Base-by-base conservation (phyloP, 768 basidiomycete genomes). In the Guyanaporus albipodus region DNA sequence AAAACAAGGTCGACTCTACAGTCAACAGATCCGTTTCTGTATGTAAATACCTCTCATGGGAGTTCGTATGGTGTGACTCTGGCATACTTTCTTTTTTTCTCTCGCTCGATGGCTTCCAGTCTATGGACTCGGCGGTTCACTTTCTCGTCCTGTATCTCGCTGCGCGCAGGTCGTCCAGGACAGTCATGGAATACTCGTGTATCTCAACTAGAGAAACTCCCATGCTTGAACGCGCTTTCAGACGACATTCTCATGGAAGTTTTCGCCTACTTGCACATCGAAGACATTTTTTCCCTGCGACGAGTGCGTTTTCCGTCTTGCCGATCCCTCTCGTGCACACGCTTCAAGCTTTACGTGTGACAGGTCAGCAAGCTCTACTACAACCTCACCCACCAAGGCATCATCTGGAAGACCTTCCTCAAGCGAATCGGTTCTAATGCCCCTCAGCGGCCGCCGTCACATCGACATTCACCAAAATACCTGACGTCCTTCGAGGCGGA, bases 381-480 rank as follows among this genome's bases (percentile, higher is more conserved):
- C 55, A 62, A 79, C 24, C 70, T 87, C 48, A 84, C 83, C 0
- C 81, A 85, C 46, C 78, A 85, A 52, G 76, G 83, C 15, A 65
- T 78, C 37, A 79, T 86, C 32, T 87, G 85, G 85, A 83, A 81
- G 60, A 76, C 76, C 15, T 78, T 83, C 49, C 66, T 87, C 48
- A 61, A 67, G 32, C 61, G 66, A n/a, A 69, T 83, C 51, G 70
- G 70, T 21, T 68, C 81, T n/a, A 80, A 78, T 8, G 64, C 82
- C 15, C 77, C 83, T 6, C 80, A 80, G 4, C 64, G 83, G 5
- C 80, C 82, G 2, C 83, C 83, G 0, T 80, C 79, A 0, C 69
- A 72, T 50, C 71, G 73, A 26, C 77, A 79, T 55, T 63, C 63
- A 0, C 49, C 62, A 14, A 50, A 40, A 47, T 51, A 54, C 41